Base-by-base conservation (phyloP, 805 yeast species). In the Cyberlindnera misumaiensis region DNA sequence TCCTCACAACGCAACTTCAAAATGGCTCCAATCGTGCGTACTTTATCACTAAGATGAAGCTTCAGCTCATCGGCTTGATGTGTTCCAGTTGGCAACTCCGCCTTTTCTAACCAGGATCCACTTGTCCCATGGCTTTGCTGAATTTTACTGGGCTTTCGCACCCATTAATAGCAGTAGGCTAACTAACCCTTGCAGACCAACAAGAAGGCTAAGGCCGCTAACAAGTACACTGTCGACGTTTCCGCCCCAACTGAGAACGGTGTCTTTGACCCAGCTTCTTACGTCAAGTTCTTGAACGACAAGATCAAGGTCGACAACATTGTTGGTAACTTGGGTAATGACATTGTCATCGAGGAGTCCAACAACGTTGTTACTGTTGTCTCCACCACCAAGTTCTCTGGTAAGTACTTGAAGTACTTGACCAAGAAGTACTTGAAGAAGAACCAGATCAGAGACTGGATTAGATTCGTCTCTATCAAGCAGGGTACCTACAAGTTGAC, bases 361-460 rank as follows among this genome's bases (percentile, higher is more conserved):
- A 73, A 80, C 77, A 81, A 83, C 75, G 79, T 85, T 67, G 81
- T 85, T 66, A 87, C 93, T 65, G 85, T 88, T 67, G 79, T 75
- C 55, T 75, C 97, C 56, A 80, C 83, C 72, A 72, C 95, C 72
- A 83, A 87, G 76, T 90, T 93, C 93, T 89, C 97, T 58, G 99
- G 98, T 76, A 90, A 94, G 78, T 93, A 93, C 95, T 83, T 90
- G 71, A 93, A 94, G 80, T 93, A 93, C 94, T 78, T 93, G 69
- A 86, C 97, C 65, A 94, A 93, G 88, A 90, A 95, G 80, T 93
- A 86, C 93, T 86, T 93, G 75, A 94, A 90, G 95, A 93, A 93
- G 86, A 87, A 89, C 90, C 95, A 86, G 76, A 85, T 90, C 78
- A 88, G 97, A 80, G 97, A 93, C 80, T 90, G 97, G 97, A 89